phyloP scores from a whole-genome alignment of 768 basidiomycete genomes.

The Obba rivulosa region DNA sequence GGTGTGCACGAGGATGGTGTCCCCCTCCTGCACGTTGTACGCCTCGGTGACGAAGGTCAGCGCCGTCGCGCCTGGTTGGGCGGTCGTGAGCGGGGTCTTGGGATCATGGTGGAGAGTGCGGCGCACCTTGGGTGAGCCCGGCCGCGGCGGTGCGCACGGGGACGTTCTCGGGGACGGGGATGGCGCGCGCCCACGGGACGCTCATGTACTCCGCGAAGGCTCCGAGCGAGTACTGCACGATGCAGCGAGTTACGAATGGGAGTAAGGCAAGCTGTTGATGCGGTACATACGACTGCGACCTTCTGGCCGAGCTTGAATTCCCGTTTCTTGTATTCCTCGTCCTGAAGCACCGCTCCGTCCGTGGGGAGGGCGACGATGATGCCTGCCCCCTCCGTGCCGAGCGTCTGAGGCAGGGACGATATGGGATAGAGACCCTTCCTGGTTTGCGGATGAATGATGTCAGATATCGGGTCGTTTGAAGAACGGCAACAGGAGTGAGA shows the following conservation, averaged over 20 bases:
- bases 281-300: slow-evolving; percentile 52
- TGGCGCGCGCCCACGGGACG: slow-evolving; percentile 53
- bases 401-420: slow-evolving; percentile 50
- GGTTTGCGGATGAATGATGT: background rate
- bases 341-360: slow-evolving; percentile 50
- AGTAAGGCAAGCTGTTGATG: background rate
- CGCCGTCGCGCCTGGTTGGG: slow-evolving; percentile 55
- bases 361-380: slow-evolving; percentile 70
- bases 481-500: background rate
- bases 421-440: slow-evolving; percentile 64
- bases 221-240: slow-evolving; percentile 21
- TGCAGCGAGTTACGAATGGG: background rate
- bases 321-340: slow-evolving; percentile 58
- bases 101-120: background rate
- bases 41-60: slow-evolving; percentile 77
- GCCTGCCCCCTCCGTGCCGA: slow-evolving; percentile 80
- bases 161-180: slow-evolving; percentile 54
- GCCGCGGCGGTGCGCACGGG: slow-evolving; percentile 60
- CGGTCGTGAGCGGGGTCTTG: background rate
- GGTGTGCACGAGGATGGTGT: slow-evolving; percentile 79
- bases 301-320: slow-evolving; percentile 60
- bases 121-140: slow-evolving; percentile 44
- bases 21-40: slow-evolving; percentile 74
- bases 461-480: background rate
- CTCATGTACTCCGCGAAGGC: slow-evolving; percentile 69